A percentile compares a stretch with the other conserved stretches of the same genome.
These are phyloP conservation scores for Xylaria bambusicola DNA, from an alignment of 495 filamentous ascomycete species.

Conservation along the genomic window DNA sequence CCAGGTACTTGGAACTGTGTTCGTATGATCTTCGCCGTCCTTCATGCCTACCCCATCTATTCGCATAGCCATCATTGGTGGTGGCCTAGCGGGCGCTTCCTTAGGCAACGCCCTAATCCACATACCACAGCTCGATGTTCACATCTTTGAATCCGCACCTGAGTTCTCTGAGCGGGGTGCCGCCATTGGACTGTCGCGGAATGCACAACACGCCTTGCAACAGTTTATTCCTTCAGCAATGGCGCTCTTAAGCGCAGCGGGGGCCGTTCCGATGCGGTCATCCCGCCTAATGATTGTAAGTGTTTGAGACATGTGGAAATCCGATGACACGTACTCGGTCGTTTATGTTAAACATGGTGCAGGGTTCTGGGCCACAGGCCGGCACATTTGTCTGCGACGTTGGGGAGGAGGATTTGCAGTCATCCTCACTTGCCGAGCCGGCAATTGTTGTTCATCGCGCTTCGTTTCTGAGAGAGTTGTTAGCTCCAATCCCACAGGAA, in stretches of 20 bases:
- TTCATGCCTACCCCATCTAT: neutral
- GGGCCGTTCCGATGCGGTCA: slow-evolving; percentile 21
- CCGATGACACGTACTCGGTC: no score
- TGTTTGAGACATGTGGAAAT: no score
- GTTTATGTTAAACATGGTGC: slow-evolving; percentile 22
- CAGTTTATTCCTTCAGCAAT: slow-evolving; percentile 11
- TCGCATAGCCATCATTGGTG: slow-evolving; percentile 28
- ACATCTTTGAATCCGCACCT: slow-evolving; percentile 30
- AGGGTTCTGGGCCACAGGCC: slow-evolving; percentile 21
- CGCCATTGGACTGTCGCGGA: slow-evolving; percentile 17
- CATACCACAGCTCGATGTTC: slow-evolving; percentile 26
- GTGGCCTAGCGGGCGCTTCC: slow-evolving; percentile 29
- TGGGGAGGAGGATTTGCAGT: neutral
- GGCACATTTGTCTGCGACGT: slow-evolving; percentile 16
- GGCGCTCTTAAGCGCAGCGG: slow-evolving; percentile 7
- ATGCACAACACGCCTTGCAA: slow-evolving; percentile 9
- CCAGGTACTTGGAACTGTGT: no score
- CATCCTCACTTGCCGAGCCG: slow-evolving; percentile 4
- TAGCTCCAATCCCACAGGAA: slow-evolving; percentile 17
- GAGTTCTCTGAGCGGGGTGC: slow-evolving; percentile 31
- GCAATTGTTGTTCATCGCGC: slow-evolving; percentile 7
- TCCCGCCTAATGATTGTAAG: slow-evolving; percentile 15
- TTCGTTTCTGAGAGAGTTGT: slow-evolving; percentile 13
- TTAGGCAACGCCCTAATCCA: slow-evolving; percentile 24
- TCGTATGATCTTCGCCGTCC: no score